Evolutionary conservation across 495 filamentous ascomycete species (phyloP).

Genomic region (Aspergillus baeticus): DNA sequence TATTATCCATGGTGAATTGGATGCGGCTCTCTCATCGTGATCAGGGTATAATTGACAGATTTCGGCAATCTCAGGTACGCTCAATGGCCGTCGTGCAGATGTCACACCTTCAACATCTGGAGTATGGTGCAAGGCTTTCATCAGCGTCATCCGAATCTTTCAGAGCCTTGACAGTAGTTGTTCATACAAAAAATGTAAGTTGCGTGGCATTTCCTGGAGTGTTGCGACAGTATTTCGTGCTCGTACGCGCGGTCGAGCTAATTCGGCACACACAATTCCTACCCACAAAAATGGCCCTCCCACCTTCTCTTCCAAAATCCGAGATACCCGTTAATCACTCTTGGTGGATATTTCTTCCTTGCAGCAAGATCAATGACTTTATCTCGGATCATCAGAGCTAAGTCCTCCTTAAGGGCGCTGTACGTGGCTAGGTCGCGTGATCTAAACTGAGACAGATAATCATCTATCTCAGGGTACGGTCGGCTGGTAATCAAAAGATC

Average conservation of each 20-base stretch:
- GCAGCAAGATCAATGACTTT: conserved; percentile 19
- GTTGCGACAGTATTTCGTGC: conserved; percentile 12
- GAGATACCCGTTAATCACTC: conserved; percentile 10
- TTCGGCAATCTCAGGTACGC: conserved; percentile 1
- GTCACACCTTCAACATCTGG: too few relatives aligned
- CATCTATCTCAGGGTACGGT: conserved; percentile 20
- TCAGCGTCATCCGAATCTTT: too few relatives aligned
- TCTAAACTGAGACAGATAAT: conserved; percentile 13
- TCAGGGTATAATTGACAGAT: conserved; percentile 15
- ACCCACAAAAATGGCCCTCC: conserved; percentile 32
- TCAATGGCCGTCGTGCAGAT: too few relatives aligned
- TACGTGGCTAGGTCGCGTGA: conserved; percentile 18
- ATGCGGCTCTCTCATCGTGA: conserved; percentile 12
- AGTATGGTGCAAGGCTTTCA: too few relatives aligned
- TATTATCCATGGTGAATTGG: conserved; percentile 11
- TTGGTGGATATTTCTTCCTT: conserved; percentile 22
- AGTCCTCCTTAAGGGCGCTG: conserved; percentile 18
- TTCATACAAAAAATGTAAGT: conserved; percentile 8
- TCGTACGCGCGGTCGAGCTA: conserved; percentile 4
- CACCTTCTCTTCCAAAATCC: conserved; percentile 23
- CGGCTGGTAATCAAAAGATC: conserved; percentile 32
- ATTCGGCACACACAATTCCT: conserved; percentile 21
- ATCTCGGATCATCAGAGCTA: conserved; percentile 19
- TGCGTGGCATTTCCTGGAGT: conserved; percentile 11
- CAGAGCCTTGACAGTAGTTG: too few relatives aligned